phyloP scores from a whole-genome alignment of 345 rosid species.

The Crucihimalaya himalaica region DNA sequence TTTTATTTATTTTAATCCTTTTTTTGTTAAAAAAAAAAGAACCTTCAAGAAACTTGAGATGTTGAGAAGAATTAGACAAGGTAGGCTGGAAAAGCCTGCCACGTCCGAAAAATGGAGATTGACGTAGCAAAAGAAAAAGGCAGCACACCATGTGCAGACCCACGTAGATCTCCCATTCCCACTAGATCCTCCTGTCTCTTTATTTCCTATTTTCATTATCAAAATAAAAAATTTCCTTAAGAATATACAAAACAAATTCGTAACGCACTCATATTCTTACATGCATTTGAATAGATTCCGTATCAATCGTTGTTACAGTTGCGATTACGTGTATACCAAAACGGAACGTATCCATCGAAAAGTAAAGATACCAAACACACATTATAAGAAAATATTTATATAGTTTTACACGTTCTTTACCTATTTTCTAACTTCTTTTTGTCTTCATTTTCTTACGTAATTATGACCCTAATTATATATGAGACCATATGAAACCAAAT shows the following conservation, averaged over 20 bases:
- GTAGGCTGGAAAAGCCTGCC: slow-evolving; percentile 36
- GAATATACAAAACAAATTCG: slow-evolving; percentile 15
- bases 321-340: slow-evolving; percentile 24
- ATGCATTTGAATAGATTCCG: slow-evolving; percentile 17
- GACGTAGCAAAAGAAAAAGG: slow-evolving; percentile 31
- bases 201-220: neutral
- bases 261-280: neutral
- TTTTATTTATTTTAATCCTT: neutral
- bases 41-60: neutral
- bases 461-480: slow-evolving; percentile 13
- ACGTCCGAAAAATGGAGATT: slow-evolving; percentile 33
- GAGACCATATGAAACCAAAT: slow-evolving; percentile 1
- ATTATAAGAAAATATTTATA: neutral
- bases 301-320: slow-evolving; percentile 13
- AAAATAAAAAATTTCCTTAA: neutral
- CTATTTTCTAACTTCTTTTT: neutral
- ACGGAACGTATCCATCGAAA: slow-evolving; percentile 18
- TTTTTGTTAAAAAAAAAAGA: neutral
- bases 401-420: neutral
- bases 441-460: slow-evolving; percentile 14
- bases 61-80: slow-evolving; percentile 31
- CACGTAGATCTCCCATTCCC: slow-evolving; percentile 21
- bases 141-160: slow-evolving; percentile 34
- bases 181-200: slow-evolving; percentile 21
- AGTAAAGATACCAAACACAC: slow-evolving; percentile 26